Evolutionary conservation across 179 eudicot genomes (phyloP).

Genomic region (Silene vulgaris): DNA sequence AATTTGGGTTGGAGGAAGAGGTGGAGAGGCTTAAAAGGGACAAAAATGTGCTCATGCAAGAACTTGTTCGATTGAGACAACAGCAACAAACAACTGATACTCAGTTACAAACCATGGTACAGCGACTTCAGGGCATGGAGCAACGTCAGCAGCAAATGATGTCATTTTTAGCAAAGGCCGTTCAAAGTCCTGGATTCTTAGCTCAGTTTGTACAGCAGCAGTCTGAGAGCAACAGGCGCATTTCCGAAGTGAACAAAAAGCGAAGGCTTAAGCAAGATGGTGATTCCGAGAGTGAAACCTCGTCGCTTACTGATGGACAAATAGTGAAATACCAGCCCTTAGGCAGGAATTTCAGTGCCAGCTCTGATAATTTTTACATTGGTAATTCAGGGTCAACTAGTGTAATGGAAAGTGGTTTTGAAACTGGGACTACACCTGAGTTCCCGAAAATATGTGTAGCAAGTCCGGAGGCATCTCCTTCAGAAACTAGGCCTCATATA

Average conservation of each 20-base stretch:
- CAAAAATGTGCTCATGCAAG: conserved; percentile 90
- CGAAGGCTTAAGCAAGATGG: conserved; percentile 60
- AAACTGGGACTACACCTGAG: conserved; percentile 27
- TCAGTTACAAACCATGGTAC: conserved; percentile 67
- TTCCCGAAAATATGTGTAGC: conserved; percentile 34
- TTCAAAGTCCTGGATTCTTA: conserved; percentile 77
- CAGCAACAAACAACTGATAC: conserved; percentile 80
- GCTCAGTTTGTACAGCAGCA: conserved; percentile 83
- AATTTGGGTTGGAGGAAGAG: conserved; percentile 84
- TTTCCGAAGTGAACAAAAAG: conserved; percentile 66
- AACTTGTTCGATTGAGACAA: conserved; percentile 74
- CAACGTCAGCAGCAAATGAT: conserved; percentile 90
- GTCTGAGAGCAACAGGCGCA: conserved; percentile 48
- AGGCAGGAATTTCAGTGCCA: conserved; percentile 33
- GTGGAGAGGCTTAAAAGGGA: conserved; percentile 85
- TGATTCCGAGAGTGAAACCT: conserved; percentile 31
- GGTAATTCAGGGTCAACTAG: conserved; percentile 35
- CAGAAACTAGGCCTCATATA: conserved; percentile 33
- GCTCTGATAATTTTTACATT: conserved; percentile 30
- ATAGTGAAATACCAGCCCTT: conserved; percentile 69
- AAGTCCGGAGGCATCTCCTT: conserved; percentile 38
- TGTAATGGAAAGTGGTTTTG: conserved; percentile 37
- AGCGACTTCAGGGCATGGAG: conserved; percentile 83
- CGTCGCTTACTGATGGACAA: conserved; percentile 49
- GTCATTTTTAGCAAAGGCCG: conserved; percentile 86